Conservation (phyloP, 352 stramenopile species). For the Peronospora farinosa region DNA sequence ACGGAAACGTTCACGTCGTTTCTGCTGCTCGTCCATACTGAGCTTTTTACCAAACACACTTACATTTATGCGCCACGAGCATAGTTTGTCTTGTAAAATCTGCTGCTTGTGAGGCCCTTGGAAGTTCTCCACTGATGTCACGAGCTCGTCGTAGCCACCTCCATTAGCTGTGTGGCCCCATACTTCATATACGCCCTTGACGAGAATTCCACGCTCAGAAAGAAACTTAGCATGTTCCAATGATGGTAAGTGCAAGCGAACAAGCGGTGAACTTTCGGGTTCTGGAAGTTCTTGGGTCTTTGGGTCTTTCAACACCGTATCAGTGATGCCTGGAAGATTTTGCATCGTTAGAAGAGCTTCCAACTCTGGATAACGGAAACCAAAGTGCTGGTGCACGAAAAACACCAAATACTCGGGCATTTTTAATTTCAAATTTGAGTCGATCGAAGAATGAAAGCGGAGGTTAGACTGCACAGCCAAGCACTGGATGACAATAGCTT, state of each 20-base stretch:
- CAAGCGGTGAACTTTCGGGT: conserved; percentile 51
- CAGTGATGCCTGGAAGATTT: conserved; percentile 27
- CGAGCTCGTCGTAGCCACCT: conserved; percentile 46
- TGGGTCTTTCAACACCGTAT: conserved; percentile 32
- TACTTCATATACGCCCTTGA: conserved; percentile 80
- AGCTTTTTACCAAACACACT: conserved; percentile 78
- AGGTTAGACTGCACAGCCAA: too few species aligned
- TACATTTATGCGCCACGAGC: conserved; percentile 74
- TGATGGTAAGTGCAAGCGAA: conserved; percentile 56
- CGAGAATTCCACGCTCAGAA: conserved; percentile 66
- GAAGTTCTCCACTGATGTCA: conserved; percentile 36
- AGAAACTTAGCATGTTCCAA: conserved; percentile 65
- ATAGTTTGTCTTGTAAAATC: conserved; percentile 36
- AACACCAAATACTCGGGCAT: conserved; percentile 77
- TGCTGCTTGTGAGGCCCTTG: conserved; percentile 33
- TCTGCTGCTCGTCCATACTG: conserved; percentile 57
- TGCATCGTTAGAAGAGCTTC: conserved; percentile 69
- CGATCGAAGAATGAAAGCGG: not conserved
- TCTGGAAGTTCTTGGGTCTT: conserved; percentile 30
- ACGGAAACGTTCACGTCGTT: conserved; percentile 42
- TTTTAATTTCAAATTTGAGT: not conserved
- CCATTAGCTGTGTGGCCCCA: conserved; percentile 39
- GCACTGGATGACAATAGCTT: too few species aligned
- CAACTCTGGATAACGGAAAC: conserved; percentile 78
- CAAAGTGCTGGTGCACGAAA: conserved; percentile 79